These are phyloP conservation scores for Helicosporidium sp. DNA, from an alignment of 139 green algal genomes.

Conservation along the genomic window DNA sequence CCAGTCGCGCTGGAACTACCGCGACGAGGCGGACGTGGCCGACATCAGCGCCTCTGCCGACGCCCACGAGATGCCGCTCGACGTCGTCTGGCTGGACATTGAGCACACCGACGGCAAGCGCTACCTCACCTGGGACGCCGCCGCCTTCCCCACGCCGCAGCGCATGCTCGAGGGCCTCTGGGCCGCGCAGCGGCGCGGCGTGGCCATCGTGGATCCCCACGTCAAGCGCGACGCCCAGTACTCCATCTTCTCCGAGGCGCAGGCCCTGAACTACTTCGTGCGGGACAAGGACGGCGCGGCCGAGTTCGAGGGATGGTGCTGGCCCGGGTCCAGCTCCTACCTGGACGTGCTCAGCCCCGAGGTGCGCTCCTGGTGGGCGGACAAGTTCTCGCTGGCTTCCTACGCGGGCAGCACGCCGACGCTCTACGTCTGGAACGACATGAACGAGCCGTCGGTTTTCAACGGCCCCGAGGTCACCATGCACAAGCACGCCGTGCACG, in stretches of 20 bases:
- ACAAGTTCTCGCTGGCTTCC: constrained; percentile 54
- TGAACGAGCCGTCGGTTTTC: constrained; percentile 99
- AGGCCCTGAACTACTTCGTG: constrained; percentile 61
- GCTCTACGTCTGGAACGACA: constrained; percentile 99
- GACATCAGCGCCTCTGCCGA: constrained; percentile 73
- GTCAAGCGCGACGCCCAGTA: constrained; percentile 80
- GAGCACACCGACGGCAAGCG: constrained; percentile 94
- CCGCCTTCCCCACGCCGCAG: constrained; percentile 58
- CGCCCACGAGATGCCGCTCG: constrained; percentile 85
- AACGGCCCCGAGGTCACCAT: constrained; percentile 94
- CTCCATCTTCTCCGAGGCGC: constrained; percentile 66
- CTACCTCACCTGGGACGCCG: constrained; percentile 93
- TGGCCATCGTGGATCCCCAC: constrained; percentile 97
- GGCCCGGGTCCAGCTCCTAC: constrained; percentile 80
- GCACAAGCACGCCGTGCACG: constrained; percentile 80
- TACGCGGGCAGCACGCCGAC: constrained; percentile 68
- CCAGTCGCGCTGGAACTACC: constrained; percentile 99
- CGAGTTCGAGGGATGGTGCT: constrained; percentile 92
- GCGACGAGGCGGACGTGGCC: constrained; percentile 54
- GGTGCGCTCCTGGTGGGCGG: constrained; percentile 78
- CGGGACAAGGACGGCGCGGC: constrained; percentile 48
- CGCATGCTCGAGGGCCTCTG: constrained; percentile 59
- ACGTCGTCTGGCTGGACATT: constrained; percentile 99
- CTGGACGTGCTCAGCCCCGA: constrained; percentile 68
- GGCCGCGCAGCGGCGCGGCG: constrained; percentile 49